phyloP scores from a whole-genome alignment of 1,284 basidiomycete genomes.

The Thecaphora thlaspeos region DNA sequence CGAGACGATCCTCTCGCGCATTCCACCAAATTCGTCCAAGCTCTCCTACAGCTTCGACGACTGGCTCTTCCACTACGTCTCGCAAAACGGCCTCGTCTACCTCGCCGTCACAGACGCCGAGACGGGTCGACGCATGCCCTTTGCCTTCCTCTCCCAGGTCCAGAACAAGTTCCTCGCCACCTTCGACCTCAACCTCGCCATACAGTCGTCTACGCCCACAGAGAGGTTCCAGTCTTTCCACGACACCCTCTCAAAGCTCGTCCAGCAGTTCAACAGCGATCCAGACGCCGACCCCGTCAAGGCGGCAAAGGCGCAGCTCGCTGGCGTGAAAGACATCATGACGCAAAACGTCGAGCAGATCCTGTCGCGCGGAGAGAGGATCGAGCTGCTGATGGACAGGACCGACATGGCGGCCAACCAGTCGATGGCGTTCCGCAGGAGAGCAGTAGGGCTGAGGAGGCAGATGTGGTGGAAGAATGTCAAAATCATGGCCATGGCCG shows the following conservation, averaged over 20 bases:
- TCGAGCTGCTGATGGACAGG: slow-evolving; percentile 94
- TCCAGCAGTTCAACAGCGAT: slow-evolving; percentile 74
- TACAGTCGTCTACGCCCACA: background rate
- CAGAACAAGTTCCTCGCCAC: slow-evolving; percentile 66
- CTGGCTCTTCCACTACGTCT: slow-evolving; percentile 90
- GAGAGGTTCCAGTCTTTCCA: background rate
- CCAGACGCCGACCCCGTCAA: slow-evolving; percentile 89
- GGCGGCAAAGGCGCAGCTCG: slow-evolving; percentile 84
- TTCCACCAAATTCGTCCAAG: slow-evolving; percentile 89
- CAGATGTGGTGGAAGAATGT: slow-evolving; percentile 87
- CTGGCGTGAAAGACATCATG: slow-evolving; percentile 95
- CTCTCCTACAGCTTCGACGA: slow-evolving; percentile 72
- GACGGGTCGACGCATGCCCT: slow-evolving; percentile 76
- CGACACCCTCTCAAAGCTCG: slow-evolving; percentile 52
- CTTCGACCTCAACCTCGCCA: too few species aligned
- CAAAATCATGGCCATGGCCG: slow-evolving; percentile 71
- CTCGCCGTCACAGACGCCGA: slow-evolving; percentile 87
- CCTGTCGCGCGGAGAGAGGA: slow-evolving; percentile 85
- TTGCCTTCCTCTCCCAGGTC: slow-evolving; percentile 84
- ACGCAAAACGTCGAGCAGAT: slow-evolving; percentile 71
- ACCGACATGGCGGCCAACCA: slow-evolving; percentile 93
- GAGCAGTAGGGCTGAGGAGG: slow-evolving; percentile 78
- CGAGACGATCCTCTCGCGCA: slow-evolving; percentile 88
- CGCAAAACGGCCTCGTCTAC: slow-evolving; percentile 66
- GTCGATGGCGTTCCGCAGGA: slow-evolving; percentile 89